phyloP scores from a whole-genome alignment of 805 yeast genomes.

The Lachancea cidri region DNA sequence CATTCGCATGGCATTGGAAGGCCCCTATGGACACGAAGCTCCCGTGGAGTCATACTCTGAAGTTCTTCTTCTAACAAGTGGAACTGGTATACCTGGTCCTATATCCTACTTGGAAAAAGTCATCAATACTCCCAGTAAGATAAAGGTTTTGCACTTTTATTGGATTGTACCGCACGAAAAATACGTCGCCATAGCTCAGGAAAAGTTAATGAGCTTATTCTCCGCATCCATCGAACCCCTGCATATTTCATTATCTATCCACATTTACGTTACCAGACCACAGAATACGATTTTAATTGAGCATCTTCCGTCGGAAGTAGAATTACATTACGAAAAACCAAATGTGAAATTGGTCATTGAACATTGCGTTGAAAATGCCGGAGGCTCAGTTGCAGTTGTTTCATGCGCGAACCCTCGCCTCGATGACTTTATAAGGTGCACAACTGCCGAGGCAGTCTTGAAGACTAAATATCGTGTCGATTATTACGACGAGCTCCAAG shows the following conservation, averaged over 20 bases:
- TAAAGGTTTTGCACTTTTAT: conserved; percentile 3
- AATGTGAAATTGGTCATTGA: conserved; percentile 2
- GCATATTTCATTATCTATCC: not conserved
- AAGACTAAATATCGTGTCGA: conserved; percentile 3
- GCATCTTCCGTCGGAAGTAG: conserved; percentile 3
- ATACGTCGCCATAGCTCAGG: conserved; percentile 4
- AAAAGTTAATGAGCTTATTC: not conserved
- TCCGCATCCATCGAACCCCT: not conserved
- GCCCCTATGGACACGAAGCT: conserved; percentile 60
- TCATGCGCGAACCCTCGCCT: conserved; percentile 11
- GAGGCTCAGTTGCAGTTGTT: conserved; percentile 5
- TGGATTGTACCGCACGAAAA: conserved; percentile 11
- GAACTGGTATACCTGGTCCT: conserved; percentile 67
- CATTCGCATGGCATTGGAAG: conserved; percentile 47
- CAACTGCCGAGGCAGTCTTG: conserved; percentile 4
- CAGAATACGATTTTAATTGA: not conserved
- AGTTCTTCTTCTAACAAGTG: conserved; percentile 63
- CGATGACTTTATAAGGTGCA: conserved; percentile 7
- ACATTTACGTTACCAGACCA: conserved; percentile 10
- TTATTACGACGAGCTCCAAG: conserved; percentile 12
- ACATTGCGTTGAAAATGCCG: conserved; percentile 2
- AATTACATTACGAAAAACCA: conserved; percentile 7
- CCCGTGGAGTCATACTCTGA: conserved; percentile 47
- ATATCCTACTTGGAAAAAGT: conserved; percentile 8
- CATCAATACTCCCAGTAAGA: not conserved